phyloP scores from a whole-genome alignment of 345 rosid genomes.

The Mangifera indica region DNA sequence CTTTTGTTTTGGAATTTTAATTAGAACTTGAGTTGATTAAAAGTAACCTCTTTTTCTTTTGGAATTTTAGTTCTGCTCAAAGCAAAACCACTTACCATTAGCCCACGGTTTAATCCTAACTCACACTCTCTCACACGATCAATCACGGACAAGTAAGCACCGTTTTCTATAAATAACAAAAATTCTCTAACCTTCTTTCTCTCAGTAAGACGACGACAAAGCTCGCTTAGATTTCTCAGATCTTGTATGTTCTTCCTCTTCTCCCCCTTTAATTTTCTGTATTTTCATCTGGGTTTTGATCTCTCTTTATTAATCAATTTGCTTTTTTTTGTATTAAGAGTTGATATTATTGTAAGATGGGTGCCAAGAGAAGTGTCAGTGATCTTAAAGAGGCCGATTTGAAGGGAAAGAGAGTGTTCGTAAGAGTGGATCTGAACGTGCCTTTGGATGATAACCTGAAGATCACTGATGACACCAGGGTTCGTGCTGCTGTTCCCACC shows the following conservation, averaged over 20 bases:
- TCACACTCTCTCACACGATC: neutral
- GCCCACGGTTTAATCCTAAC: conserved; percentile 3
- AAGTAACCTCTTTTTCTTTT: no score
- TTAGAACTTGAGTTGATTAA: no score
- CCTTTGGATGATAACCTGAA: conserved; percentile 48
- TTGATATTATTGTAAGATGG: conserved; percentile 23
- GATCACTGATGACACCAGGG: conserved; percentile 54
- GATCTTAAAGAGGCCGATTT: conserved; percentile 48
- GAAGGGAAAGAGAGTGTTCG: conserved; percentile 68
- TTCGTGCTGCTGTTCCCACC: conserved; percentile 61
- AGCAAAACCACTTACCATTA: neutral
- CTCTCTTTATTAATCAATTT: neutral
- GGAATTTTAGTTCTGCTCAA: no score
- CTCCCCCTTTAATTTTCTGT: neutral
- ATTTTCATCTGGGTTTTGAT: neutral
- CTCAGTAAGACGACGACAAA: no score
- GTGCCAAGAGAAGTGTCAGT: conserved; percentile 56
- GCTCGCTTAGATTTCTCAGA: neutral
- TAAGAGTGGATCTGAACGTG: conserved; percentile 59
- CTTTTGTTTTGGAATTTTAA: no score
- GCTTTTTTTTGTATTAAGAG: neutral
- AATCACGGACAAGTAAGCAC: neutral
- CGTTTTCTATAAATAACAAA: neutral
- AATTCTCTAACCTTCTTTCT: no score
- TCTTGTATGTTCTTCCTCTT: neutral